phyloP scores from a whole-genome alignment of 202 grass and related monocot genomes.

The Tripidium arundinaceum region DNA sequence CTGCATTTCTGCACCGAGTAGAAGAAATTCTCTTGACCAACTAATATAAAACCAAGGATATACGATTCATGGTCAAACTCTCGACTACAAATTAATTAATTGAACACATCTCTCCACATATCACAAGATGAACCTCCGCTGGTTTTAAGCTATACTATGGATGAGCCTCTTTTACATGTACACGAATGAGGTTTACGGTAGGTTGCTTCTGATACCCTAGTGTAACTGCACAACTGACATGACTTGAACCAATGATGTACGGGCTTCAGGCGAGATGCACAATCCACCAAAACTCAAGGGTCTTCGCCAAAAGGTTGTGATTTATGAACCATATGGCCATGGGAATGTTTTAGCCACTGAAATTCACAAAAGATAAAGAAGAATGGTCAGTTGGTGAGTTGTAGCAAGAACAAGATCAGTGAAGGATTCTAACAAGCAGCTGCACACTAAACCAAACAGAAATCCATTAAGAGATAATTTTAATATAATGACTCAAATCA shows the following conservation, averaged over 20 bases:
- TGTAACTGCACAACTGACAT: neutral
- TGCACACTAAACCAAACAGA: neutral
- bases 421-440: neutral
- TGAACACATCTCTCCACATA: neutral
- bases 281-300: neutral
- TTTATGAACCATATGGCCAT: constrained; percentile 37
- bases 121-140: neutral
- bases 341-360: constrained; percentile 55
- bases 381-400: neutral
- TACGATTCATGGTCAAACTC: neutral
- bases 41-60: neutral
- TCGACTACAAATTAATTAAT: neutral
- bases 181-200: neutral
- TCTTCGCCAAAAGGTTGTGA: neutral
- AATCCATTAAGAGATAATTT: neutral
- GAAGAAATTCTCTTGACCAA: no score
- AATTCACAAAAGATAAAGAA: constrained; percentile 16
- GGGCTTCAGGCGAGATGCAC: no score
- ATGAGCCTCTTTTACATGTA: neutral
- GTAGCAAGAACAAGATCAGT: no score
- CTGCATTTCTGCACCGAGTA: no score
- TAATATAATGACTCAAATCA: neutral
- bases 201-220: neutral
- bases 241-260: no score
- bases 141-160: constrained; percentile 16